These are phyloP conservation scores for Candida odintsovae DNA, from an alignment of 805 yeast species.

Conservation along the genomic window DNA sequence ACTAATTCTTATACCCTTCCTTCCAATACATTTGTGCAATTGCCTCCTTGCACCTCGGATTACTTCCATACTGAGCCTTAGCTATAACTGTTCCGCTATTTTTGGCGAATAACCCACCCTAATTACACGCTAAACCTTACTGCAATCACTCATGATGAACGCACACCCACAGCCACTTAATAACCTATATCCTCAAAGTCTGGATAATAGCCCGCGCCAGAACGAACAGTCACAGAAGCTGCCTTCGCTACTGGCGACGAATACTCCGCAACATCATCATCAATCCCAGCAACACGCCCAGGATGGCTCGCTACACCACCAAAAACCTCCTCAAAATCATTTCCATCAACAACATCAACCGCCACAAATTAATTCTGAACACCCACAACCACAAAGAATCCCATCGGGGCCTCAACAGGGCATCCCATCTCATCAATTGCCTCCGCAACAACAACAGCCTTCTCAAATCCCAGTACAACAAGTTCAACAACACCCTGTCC, in stretches of 20 bases:
- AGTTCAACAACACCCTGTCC: background rate
- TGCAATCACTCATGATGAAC: background rate
- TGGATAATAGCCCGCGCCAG: background rate
- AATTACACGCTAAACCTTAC: no score
- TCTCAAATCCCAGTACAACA: background rate
- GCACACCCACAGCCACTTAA: background rate
- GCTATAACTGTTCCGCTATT: background rate
- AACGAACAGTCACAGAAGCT: background rate
- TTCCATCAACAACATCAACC: background rate
- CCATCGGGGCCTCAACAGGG: background rate
- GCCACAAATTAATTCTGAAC: background rate
- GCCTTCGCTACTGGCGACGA: background rate
- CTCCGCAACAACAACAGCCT: background rate
- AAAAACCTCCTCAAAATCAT: background rate
- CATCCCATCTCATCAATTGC: background rate
- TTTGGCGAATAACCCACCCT: background rate
- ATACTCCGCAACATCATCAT: background rate
- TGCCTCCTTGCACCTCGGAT: no score
- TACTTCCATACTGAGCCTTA: no score
- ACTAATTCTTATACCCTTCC: no score
- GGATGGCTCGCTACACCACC: background rate
- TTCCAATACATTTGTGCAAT: no score
- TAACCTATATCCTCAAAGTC: background rate
- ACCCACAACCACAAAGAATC: background rate
- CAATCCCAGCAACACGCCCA: background rate